phyloP scores from a whole-genome alignment of 306 rosid species.

The Cucumis melo region DNA sequence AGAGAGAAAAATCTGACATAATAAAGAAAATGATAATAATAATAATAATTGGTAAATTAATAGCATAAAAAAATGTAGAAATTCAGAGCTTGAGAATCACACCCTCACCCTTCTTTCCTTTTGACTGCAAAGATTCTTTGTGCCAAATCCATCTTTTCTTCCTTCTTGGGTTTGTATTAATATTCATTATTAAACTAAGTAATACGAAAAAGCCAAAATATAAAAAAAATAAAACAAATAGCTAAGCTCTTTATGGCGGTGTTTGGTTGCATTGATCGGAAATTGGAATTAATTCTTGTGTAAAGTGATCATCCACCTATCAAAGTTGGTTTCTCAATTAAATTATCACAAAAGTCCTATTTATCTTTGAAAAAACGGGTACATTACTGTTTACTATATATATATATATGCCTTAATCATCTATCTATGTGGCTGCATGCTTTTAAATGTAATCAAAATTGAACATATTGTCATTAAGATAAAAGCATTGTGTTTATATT shows the following conservation, averaged over 20 bases:
- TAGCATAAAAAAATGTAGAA: neutral
- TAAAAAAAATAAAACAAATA: neutral
- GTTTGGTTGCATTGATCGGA: neutral
- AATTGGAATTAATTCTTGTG: neutral
- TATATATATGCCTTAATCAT: too few relatives aligned
- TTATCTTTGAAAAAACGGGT: too few relatives aligned
- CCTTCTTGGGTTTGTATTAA: neutral
- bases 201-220: neutral
- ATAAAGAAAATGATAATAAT: neutral
- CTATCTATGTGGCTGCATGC: neutral
- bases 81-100: conserved; percentile 2
- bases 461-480: neutral
- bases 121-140: conserved; percentile 1
- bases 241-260: neutral
- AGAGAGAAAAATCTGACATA: neutral
- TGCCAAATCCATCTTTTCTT: neutral
- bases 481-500: neutral
- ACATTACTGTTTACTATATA: too few relatives aligned
- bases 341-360: too few relatives aligned
- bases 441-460: neutral
- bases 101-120: neutral
- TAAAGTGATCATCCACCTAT: too few relatives aligned
- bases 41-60: neutral
- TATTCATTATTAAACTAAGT: neutral
- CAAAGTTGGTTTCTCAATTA: too few relatives aligned